A percentile compares a stretch with the other conserved stretches of the same genome.
Conservation (phyloP, 2,329 filamentous ascomycete species). For the Apiospora koreana region DNA sequence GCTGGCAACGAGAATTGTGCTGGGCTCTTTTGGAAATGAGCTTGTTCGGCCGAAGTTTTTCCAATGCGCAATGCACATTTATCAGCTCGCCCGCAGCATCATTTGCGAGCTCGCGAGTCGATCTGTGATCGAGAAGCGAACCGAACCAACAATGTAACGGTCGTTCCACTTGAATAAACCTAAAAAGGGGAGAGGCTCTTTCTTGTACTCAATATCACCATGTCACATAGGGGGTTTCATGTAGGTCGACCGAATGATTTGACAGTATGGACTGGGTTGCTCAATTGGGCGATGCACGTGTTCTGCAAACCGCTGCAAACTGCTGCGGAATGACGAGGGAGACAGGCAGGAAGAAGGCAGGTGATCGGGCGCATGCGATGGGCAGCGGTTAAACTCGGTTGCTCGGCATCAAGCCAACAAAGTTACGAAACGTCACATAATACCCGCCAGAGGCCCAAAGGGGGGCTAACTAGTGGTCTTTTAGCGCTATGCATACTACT, state of each 20-base stretch:
- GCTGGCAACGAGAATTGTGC: not conserved
- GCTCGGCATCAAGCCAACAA: not conserved
- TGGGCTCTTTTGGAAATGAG: not conserved
- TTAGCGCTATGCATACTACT: slow-evolving; percentile 2
- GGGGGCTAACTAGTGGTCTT: not conserved
- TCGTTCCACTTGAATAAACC: not conserved
- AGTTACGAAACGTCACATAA: not conserved
- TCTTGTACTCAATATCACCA: not conserved
- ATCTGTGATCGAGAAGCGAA: not conserved
- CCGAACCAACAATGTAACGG: not conserved
- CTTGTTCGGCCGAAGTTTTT: not conserved
- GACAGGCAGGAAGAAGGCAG: not conserved
- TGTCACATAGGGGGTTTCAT: not conserved
- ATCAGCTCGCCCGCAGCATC: not conserved
- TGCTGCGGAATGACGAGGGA: not conserved
- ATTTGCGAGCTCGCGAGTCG: not conserved
- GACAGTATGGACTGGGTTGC: not conserved
- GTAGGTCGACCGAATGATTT: not conserved
- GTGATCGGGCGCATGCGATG: not conserved
- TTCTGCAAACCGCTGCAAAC: not conserved
- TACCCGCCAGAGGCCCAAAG: not conserved
- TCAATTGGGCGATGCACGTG: not conserved
- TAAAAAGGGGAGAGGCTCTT: not conserved
- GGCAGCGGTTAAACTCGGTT: slow-evolving; percentile 5
- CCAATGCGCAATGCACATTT: not conserved